Conservation (phyloP, 352 stramenopile genomes). For the Globisporangium spiculum region DNA sequence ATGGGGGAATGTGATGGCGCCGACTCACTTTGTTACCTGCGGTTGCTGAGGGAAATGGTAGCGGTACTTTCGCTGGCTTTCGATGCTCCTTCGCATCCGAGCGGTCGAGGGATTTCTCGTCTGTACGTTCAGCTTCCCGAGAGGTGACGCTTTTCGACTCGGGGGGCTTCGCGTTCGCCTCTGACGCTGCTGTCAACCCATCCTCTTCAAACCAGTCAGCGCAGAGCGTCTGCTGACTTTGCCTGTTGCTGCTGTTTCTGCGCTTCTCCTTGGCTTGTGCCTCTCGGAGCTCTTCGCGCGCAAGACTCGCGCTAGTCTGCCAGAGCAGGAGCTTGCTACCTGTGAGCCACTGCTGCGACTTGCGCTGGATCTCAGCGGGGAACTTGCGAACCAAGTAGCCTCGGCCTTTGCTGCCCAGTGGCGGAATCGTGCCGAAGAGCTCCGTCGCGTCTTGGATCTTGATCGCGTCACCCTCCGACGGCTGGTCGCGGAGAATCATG, state of each 20-base stretch:
- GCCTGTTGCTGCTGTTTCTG: slow-evolving; percentile 11
- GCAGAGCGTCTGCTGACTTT: slow-evolving; percentile 15
- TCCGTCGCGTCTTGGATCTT: slow-evolving; percentile 30
- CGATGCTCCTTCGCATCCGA: background rate
- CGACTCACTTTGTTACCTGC: slow-evolving; percentile 4
- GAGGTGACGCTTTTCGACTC: slow-evolving; percentile 2
- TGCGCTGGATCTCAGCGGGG: slow-evolving; percentile 11
- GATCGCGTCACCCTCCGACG: slow-evolving; percentile 21
- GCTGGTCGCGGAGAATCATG: slow-evolving; percentile 33
- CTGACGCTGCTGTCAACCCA: background rate
- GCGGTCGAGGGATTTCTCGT: background rate
- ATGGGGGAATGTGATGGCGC: slow-evolving; percentile 10
- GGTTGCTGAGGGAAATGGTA: background rate
- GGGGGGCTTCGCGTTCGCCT: background rate
- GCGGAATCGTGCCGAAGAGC: slow-evolving; percentile 45
- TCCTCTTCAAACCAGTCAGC: slow-evolving; percentile 40
- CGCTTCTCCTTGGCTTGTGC: slow-evolving; percentile 28
- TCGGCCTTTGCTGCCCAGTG: slow-evolving; percentile 41
- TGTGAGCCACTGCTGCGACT: slow-evolving; percentile 35
- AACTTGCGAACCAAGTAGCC: slow-evolving; percentile 55
- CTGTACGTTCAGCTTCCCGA: background rate
- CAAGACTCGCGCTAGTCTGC: slow-evolving; percentile 54
- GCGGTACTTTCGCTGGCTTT: background rate
- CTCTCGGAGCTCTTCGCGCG: slow-evolving; percentile 40
- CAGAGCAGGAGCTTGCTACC: slow-evolving; percentile 55